These are phyloP conservation scores for Jatropha multifida DNA, from an alignment of 441 rosid species.

Conservation along the genomic window DNA sequence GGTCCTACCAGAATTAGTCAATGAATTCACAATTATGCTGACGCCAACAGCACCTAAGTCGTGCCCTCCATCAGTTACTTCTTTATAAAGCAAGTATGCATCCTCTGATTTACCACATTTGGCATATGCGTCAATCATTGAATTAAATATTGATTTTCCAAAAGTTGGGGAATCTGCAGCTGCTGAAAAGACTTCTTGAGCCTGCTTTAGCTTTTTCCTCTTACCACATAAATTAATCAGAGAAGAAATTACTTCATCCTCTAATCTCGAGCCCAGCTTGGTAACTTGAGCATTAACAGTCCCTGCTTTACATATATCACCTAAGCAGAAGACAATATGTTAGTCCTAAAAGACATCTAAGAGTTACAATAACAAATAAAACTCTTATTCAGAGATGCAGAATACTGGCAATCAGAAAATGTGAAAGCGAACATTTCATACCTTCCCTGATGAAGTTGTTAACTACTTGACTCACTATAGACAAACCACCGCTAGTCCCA, in stretches of 20 bases:
- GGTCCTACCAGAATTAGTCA: constrained; percentile 60
- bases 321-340: constrained; percentile 33
- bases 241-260: constrained; percentile 53
- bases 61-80: constrained; percentile 42
- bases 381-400: neutral
- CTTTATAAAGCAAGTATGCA: constrained; percentile 58
- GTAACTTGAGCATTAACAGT: constrained; percentile 38
- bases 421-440: constrained; percentile 18
- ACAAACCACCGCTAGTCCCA: constrained; percentile 45
- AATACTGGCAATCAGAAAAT: neutral
- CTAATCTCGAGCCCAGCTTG: constrained; percentile 45
- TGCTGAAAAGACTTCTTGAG: constrained; percentile 49
- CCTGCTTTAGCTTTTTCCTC: constrained; percentile 50
- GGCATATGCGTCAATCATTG: constrained; percentile 68
- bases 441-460: constrained; percentile 59
- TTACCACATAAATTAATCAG: constrained; percentile 60
- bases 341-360: constrained; percentile 20
- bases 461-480: constrained; percentile 48
- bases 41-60: constrained; percentile 55
- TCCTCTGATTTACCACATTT: constrained; percentile 64
- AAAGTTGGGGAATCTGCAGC: constrained; percentile 41
- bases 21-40: constrained; percentile 68
- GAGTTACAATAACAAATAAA: neutral
- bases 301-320: constrained; percentile 53
- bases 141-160: constrained; percentile 45